Evolutionary conservation across 805 yeast genomes (phyloP).

Genomic region (Candida tammaniensis): DNA sequence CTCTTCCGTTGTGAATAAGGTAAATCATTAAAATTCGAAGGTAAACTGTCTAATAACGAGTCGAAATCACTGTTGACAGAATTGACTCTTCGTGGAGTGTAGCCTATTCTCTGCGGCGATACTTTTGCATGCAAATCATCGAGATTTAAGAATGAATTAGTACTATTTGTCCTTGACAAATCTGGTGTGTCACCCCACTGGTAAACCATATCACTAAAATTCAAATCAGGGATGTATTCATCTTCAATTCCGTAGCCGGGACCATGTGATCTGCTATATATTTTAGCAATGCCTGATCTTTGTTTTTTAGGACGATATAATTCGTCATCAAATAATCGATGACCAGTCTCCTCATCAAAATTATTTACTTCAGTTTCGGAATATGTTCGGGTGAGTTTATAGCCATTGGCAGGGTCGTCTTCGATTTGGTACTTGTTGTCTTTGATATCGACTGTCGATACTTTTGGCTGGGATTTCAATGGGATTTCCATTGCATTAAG

Average conservation of each 20-base stretch:
- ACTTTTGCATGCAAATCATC: slow-evolving; percentile 42
- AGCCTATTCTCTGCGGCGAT: slow-evolving; percentile 38
- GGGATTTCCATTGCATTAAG: slow-evolving; percentile 47
- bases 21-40: slow-evolving; percentile 50
- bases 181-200: slow-evolving; percentile 40
- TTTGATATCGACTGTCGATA: slow-evolving; percentile 30
- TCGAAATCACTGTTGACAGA: slow-evolving; percentile 28
- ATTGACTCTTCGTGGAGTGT: slow-evolving; percentile 6
- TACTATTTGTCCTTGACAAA: slow-evolving; percentile 18
- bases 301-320: slow-evolving; percentile 41
- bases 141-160: slow-evolving; percentile 39
- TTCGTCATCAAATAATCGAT: slow-evolving; percentile 52
- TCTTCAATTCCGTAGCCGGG: slow-evolving; percentile 56
- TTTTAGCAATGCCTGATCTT: slow-evolving; percentile 14
- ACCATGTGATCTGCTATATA: slow-evolving; percentile 34
- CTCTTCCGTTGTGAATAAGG: slow-evolving; percentile 63
- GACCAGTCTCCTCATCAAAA: slow-evolving; percentile 55
- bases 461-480: slow-evolving; percentile 38
- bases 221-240: slow-evolving; percentile 74
- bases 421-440: slow-evolving; percentile 18
- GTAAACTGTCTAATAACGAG: slow-evolving; percentile 41
- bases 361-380: slow-evolving; percentile 66
- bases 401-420: slow-evolving; percentile 10
- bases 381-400: slow-evolving; percentile 49
- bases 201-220: slow-evolving; percentile 47